phyloP scores from a whole-genome alignment of 2,329 filamentous ascomycete species.

The Rugonectria rugulosa region DNA sequence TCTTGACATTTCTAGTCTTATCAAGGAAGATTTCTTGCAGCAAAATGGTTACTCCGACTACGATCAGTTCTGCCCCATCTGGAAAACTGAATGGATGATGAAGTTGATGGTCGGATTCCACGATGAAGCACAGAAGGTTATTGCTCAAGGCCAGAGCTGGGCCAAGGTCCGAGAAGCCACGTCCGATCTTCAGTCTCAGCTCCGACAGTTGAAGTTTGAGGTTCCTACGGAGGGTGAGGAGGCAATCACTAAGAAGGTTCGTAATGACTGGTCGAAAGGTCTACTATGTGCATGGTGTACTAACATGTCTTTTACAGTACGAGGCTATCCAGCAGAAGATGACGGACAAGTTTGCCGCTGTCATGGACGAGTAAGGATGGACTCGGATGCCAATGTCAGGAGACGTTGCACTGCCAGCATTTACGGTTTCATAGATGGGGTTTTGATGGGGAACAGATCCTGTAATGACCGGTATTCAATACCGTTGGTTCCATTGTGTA shows the following conservation, averaged over 20 bases:
- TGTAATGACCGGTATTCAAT: slow-evolving; percentile 36
- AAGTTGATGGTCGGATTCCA: slow-evolving; percentile 98
- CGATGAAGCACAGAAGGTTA: slow-evolving; percentile 95
- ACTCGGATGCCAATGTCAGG: slow-evolving; percentile 22
- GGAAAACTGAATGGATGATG: slow-evolving; percentile 99
- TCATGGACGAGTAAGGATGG: slow-evolving; percentile 83
- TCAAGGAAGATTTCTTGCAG: slow-evolving; percentile 99
- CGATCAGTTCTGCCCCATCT: slow-evolving; percentile 98
- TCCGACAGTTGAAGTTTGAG: slow-evolving; percentile 97
- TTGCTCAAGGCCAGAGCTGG: slow-evolving; percentile 92
- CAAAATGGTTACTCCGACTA: slow-evolving; percentile 99
- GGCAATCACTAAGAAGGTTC: slow-evolving; percentile 81
- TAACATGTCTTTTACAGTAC: slow-evolving; percentile 68
- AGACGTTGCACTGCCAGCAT: slow-evolving; percentile 30
- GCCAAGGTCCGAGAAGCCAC: slow-evolving; percentile 92
- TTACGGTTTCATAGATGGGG: slow-evolving; percentile 41
- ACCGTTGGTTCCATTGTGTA: slow-evolving; percentile 38
- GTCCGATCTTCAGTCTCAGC: slow-evolving; percentile 80
- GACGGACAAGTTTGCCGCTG: slow-evolving; percentile 96
- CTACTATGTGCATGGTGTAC: slow-evolving; percentile 28
- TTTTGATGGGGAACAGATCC: slow-evolving; percentile 31
- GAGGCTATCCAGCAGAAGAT: slow-evolving; percentile 90
- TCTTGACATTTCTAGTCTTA: slow-evolving; percentile 84
- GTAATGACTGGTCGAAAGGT: slow-evolving; percentile 36
- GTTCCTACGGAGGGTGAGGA: slow-evolving; percentile 86